Base-by-base conservation (phyloP, 805 yeast genomes). In the Sugiyamaella chiloensis region DNA sequence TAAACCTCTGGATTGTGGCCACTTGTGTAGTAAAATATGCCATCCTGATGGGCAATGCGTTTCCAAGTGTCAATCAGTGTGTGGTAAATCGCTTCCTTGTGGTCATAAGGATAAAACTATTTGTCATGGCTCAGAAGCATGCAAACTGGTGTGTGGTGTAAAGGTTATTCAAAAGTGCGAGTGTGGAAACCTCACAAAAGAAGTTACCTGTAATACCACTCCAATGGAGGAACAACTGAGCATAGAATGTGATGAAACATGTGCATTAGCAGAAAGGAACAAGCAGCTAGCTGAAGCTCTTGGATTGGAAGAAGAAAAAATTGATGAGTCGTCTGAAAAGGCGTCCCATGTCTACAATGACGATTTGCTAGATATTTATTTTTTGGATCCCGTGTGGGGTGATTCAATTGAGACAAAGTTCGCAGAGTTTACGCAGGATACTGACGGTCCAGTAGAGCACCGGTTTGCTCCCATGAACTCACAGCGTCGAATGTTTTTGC, bases 401-500 rank as follows among this genome's bases (percentile, higher is more conserved):
- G 61, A 67, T 11, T 72, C 75, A 52, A 77, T 86, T 39, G 95
- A 86, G 64, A 56, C 57, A 1, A 66, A 72, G 20, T 65, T 87
- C 26, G 63, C 71, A 19, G 64, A 70, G 9, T 77, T 87, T 50
- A 71, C 81, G 39, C 62, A 64, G 19, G 67, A 70, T 48, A 17
- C 46, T n/a, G 29, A 47, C 31, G 14, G 36, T 17, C 19, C 37
- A 14, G 70, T 72, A 31, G 65, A 76, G 0, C 65, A 77, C 54
- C 81, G 80, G 60, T 87, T 90, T 65, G 81, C 81, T 14, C 83
- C 91, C 14, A 87, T 89, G 95, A 73, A 69, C 43, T 62, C 71
- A 11, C 75, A 80, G 4, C 91, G 86, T 62, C 70, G 96, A 40
- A 70, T 70, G 52, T 87, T 88, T 59, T 66, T 89, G 21, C 91